These are phyloP conservation scores for Chondrus crispus DNA, from an alignment of 23 red algal species.

Conservation along the genomic window DNA sequence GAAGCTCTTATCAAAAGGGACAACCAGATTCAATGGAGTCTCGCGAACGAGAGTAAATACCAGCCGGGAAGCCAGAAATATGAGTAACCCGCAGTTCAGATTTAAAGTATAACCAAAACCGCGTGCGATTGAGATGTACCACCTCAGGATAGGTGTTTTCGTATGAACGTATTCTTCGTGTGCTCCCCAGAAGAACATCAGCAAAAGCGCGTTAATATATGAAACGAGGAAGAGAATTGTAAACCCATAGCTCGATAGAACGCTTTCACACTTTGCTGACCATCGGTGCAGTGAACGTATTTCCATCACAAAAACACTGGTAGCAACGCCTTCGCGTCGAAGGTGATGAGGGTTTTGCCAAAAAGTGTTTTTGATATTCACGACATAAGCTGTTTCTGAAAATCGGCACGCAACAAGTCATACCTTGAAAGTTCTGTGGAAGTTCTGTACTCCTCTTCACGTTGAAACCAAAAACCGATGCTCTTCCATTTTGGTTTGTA, in stretches of 20 bases:
- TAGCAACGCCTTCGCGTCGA: no score
- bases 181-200: constrained; percentile 52
- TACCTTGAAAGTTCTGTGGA: no score
- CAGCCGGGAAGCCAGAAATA: constrained; percentile 27
- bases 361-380: no score
- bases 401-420: no score
- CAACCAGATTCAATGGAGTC: constrained; percentile 9
- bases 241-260: constrained; percentile 34
- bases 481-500: no score
- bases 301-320: no score
- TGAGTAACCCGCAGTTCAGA: constrained; percentile 50
- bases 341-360: no score
- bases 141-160: not conserved
- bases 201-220: constrained; percentile 24
- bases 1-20: constrained; percentile 56
- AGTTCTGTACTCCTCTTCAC: no score
- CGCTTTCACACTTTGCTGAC: no score
- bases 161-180: not conserved
- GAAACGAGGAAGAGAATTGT: constrained; percentile 25
- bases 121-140: constrained; percentile 45
- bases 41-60: constrained; percentile 10
- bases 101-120: constrained; percentile 70
- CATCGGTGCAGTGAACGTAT: no score
- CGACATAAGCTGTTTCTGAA: no score
- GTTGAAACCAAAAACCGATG: no score